phyloP scores from a whole-genome alignment of 164 flowering plant species.

The Nymphaea thermarum region DNA sequence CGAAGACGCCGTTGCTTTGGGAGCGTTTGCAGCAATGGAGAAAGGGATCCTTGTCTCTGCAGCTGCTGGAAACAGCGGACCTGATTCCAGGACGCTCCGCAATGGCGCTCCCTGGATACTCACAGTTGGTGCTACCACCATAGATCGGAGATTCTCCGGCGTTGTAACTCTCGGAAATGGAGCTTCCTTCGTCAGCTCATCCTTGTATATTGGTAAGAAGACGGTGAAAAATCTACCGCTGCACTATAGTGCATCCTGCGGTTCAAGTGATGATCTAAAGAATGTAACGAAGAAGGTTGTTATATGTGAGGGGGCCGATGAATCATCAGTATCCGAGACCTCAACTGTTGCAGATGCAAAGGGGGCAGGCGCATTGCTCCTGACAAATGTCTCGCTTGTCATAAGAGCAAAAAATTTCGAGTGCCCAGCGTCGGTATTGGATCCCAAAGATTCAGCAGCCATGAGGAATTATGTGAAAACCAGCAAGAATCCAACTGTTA shows the following conservation, averaged over 20 bases:
- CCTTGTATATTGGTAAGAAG: background rate
- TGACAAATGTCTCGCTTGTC: background rate
- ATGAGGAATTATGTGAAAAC: background rate
- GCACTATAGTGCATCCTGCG: background rate
- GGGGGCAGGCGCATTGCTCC: background rate
- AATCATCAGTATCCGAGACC: background rate
- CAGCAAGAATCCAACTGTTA: background rate
- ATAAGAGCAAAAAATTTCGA: background rate
- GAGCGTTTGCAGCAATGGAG: conserved; percentile 9
- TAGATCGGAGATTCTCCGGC: conserved; percentile 12
- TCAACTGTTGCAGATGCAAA: background rate
- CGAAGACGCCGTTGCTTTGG: conserved; percentile 4
- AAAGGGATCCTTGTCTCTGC: conserved; percentile 5
- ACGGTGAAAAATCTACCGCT: background rate
- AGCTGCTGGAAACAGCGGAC: conserved; percentile 8
- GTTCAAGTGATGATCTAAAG: background rate
- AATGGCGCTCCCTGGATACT: conserved; percentile 5
- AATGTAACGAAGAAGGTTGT: background rate
- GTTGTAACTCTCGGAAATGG: conserved; percentile 21
- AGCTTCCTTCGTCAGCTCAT: conserved; percentile 7
- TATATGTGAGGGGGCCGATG: background rate
- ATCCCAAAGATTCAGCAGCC: background rate
- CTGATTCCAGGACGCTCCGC: conserved; percentile 1
- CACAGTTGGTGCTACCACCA: conserved; percentile 12
- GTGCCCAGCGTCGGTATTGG: background rate